These are phyloP conservation scores for Rubia peregrina DNA, from an alignment of 305 asterid genomes.

Conservation along the genomic window DNA sequence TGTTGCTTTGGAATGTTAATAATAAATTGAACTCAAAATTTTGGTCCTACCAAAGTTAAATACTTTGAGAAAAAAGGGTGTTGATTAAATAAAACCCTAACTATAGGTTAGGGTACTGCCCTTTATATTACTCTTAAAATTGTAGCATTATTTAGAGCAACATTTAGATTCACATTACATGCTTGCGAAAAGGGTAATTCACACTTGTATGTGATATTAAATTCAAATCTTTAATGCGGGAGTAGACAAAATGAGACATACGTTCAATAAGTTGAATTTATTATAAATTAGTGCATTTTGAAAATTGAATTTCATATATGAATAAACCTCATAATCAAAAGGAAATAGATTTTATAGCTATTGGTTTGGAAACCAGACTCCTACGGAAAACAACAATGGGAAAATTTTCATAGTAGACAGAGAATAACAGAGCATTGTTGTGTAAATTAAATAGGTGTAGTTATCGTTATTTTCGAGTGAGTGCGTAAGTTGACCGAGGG, in stretches of 20 bases:
- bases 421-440: too few species aligned
- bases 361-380: too few species aligned
- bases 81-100: background rate
- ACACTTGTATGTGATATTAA: background rate
- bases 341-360: too few species aligned
- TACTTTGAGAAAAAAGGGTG: background rate
- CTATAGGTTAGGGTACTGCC: background rate
- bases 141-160: background rate
- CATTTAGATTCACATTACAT: too few species aligned
- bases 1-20: background rate
- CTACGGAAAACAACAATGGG: too few species aligned
- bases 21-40: background rate
- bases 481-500: too few species aligned
- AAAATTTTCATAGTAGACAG: too few species aligned
- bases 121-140: background rate
- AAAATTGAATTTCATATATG: too few species aligned
- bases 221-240: background rate
- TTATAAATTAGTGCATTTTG: background rate
- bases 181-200: background rate
- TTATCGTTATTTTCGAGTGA: too few species aligned
- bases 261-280: background rate
- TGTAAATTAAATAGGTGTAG: too few species aligned
- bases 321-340: too few species aligned
- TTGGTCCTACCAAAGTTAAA: conserved; percentile 1
- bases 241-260: background rate